Conservation (phyloP, 495 filamentous ascomycete genomes). For the Penicillium cataractarum region DNA sequence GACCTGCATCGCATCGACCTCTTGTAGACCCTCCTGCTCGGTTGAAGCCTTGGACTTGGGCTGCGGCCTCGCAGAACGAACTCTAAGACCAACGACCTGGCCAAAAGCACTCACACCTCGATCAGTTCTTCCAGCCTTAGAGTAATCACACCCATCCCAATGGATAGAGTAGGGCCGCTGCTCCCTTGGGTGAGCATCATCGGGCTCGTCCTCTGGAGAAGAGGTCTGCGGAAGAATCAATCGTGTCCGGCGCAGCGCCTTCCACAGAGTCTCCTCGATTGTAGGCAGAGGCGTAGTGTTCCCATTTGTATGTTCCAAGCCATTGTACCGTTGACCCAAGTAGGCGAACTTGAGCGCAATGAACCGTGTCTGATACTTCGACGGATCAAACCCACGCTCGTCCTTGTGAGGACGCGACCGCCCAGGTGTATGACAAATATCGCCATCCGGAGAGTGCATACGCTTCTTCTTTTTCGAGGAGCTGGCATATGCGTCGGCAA, state of each 20-base stretch:
- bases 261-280: conserved; percentile 90
- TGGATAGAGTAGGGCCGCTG: conserved; percentile 55
- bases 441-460: conserved; percentile 24
- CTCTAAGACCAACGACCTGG: conserved; percentile 82
- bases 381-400: conserved; percentile 66
- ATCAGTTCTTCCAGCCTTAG: conserved; percentile 93
- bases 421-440: conserved; percentile 33
- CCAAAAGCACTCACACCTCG: conserved; percentile 94
- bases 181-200: conserved; percentile 28
- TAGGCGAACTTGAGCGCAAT: conserved; percentile 95
- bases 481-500: conserved; percentile 5
- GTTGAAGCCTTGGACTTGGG: conserved; percentile 22
- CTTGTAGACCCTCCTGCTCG: conserved; percentile 21
- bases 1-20: conserved; percentile 26
- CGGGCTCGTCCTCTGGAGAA: conserved; percentile 31
- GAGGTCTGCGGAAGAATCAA: conserved; percentile 73
- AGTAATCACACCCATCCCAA: conserved; percentile 83
- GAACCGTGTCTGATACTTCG: conserved; percentile 77
- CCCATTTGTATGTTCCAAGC: conserved; percentile 78
- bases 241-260: conserved; percentile 76
- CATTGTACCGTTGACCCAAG: conserved; percentile 86
- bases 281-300: conserved; percentile 71
- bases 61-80: conserved; percentile 75
- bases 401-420: conserved; percentile 37
- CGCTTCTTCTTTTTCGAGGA: conserved; percentile 25